A percentile compares a stretch with the other conserved stretches of the same genome.
Evolutionary conservation across 2,329 filamentous ascomycete genomes (phyloP).

Genomic region (Phaeosphaeriaceae sp.): DNA sequence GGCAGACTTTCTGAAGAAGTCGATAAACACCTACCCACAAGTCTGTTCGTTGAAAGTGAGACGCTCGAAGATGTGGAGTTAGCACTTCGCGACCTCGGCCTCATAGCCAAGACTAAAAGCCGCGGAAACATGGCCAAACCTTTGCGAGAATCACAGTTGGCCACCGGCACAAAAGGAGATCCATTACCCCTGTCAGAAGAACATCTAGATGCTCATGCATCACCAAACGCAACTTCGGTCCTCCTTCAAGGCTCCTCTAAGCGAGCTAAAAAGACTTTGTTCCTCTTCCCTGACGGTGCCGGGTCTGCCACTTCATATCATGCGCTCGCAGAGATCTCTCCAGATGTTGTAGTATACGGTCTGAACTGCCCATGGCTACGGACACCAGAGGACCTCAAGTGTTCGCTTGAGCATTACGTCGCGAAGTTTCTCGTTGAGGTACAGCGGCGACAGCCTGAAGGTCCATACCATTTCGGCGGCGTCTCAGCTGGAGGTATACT

Average conservation of each 20-base stretch:
- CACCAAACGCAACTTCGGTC: slow-evolving; percentile 41
- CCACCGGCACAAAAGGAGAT: too few species aligned
- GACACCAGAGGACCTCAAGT: slow-evolving; percentile 30
- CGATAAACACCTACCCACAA: not conserved
- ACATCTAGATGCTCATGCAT: too few species aligned
- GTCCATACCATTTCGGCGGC: slow-evolving; percentile 48
- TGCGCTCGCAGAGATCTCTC: slow-evolving; percentile 30
- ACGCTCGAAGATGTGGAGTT: not conserved
- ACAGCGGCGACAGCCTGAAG: slow-evolving; percentile 47
- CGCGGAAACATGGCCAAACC: not conserved
- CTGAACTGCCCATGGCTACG: slow-evolving; percentile 52
- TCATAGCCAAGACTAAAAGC: not conserved
- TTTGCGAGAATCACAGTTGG: too few species aligned
- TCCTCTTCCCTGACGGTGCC: slow-evolving; percentile 57
- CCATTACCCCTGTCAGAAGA: too few species aligned
- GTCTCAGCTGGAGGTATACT: slow-evolving; percentile 48
- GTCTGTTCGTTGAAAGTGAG: not conserved
- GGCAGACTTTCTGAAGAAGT: not conserved
- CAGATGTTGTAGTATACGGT: slow-evolving; percentile 58
- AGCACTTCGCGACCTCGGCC: not conserved
- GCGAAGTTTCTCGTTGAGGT: slow-evolving; percentile 53
- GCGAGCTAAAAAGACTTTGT: slow-evolving; percentile 35
- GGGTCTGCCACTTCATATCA: slow-evolving; percentile 55
- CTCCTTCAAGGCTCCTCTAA: slow-evolving; percentile 48
- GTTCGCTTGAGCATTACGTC: slow-evolving; percentile 38